A percentile compares a stretch with the other conserved stretches of the same genome.
Conservation (phyloP, 352 stramenopile species). For the Phytophthora sp. region DNA sequence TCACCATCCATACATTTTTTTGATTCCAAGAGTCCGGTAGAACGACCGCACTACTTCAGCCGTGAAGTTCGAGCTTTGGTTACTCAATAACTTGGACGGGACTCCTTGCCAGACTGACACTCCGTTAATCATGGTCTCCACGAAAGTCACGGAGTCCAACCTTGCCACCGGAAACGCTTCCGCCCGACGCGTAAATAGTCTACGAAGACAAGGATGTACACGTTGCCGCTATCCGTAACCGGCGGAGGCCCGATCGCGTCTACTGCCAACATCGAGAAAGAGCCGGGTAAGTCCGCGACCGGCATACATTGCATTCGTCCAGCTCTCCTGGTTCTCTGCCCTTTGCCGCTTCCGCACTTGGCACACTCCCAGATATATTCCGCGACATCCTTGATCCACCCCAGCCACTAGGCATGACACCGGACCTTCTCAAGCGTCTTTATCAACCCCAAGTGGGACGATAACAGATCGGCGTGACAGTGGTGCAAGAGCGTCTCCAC, state of each 20-base stretch:
- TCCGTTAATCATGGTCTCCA: constrained; percentile 1
- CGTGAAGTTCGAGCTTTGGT: too few species aligned
- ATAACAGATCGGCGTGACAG: neutral
- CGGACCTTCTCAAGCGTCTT: neutral
- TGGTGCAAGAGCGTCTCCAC: constrained; percentile 4
- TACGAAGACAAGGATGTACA: too few species aligned
- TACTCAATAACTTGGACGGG: too few species aligned
- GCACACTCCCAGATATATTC: neutral
- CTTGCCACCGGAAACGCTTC: too few species aligned
- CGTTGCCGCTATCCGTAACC: too few species aligned
- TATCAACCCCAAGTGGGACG: neutral
- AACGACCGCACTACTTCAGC: constrained; percentile 5
- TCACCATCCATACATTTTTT: constrained; percentile 2
- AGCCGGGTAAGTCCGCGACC: neutral
- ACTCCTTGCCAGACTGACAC: constrained; percentile 1
- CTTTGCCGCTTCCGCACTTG: neutral
- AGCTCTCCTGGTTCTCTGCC: neutral
- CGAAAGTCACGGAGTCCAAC: too few species aligned
- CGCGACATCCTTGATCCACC: too few species aligned
- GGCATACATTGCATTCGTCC: constrained; percentile 16
- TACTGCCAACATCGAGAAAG: neutral
- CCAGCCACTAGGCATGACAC: neutral
- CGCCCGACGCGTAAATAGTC: too few species aligned
- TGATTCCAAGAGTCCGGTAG: constrained; percentile 1
- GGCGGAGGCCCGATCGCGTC: neutral